Base-by-base conservation (phyloP, 768 basidiomycete species). In the Suillus paluster region DNA sequence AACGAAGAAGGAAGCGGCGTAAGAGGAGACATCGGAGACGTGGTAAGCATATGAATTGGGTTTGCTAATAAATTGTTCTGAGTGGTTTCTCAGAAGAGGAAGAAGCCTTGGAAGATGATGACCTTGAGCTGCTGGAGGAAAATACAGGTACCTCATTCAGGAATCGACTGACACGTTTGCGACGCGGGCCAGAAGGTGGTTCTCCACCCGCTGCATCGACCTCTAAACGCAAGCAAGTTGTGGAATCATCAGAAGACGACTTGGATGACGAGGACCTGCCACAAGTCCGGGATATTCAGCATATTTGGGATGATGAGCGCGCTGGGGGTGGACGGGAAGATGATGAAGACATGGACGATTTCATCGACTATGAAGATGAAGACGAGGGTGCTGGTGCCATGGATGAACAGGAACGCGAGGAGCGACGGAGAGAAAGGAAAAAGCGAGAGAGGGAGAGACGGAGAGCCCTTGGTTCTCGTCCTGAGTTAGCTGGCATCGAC, bases 81-180 rank as follows among this genome's bases (percentile, higher is more conserved):
- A 61, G 55, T 66, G 23, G 42, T 21, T 60, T 66, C 74, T 80
- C 79, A 68, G 80, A 83, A 65, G 84, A 86, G 62, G 86, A 86
- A 59, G 87, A 91, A 66, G 87, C 65, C 17, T 77, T 99, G 55
- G 95, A 97, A 65, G 97, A 98, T 38, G 82, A 88, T 80, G 82
- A 97, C 81, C 75, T 99, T 66, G 97, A 97, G 70, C 82, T 91
- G 4, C 70, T 91, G 25, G 85, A 88, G 66, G 89, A 91, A 77
- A 98, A 97, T 67, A 94, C 93, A 12, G 95, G 97, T 11, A 82
- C 86, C 4, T 83, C 87, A 2, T 90, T 91, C 75, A 86, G 88
- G 71, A 87, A 86, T 68, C 85, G 88, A 58, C 77, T 96, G 49
- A 95, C 87, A 61, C 82, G 89, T 61, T 82, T 85, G 71, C 89